Conservation (phyloP, 108 stramenopile genomes). For the Nitzschia palea region DNA sequence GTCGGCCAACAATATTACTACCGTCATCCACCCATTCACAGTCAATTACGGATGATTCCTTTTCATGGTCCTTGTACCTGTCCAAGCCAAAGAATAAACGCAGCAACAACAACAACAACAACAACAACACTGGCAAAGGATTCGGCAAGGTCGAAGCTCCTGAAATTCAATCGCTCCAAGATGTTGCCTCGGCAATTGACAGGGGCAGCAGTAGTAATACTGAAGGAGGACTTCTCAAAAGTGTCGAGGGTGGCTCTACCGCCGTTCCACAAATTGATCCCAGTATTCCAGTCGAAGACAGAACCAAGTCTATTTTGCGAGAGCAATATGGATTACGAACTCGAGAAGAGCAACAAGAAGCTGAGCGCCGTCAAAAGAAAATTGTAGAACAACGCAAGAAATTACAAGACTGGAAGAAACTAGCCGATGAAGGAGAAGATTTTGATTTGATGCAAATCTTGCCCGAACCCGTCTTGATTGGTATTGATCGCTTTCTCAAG, state of each 20-base stretch:
- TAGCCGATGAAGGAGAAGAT: slow-evolving; percentile 54
- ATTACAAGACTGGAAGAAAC: slow-evolving; percentile 50
- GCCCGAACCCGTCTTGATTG: slow-evolving; percentile 58
- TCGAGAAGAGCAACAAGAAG: slow-evolving; percentile 71
- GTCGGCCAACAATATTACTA: too few species aligned
- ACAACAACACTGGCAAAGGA: not conserved
- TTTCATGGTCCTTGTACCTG: not conserved
- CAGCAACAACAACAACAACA: not conserved
- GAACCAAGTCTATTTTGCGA: slow-evolving; percentile 56
- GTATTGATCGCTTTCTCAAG: slow-evolving; percentile 77
- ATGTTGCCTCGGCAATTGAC: slow-evolving; percentile 1
- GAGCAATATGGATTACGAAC: slow-evolving; percentile 72
- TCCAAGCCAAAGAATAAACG: not conserved
- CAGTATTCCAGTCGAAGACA: slow-evolving; percentile 51
- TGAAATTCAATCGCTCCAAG: not conserved
- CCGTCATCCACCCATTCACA: too few species aligned
- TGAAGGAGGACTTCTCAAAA: slow-evolving; percentile 17
- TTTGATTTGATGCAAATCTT: slow-evolving; percentile 67
- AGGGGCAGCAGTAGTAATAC: not conserved
- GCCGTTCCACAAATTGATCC: slow-evolving; percentile 31
- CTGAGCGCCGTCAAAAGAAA: slow-evolving; percentile 21
- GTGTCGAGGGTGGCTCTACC: slow-evolving; percentile 43
- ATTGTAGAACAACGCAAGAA: slow-evolving; percentile 46
- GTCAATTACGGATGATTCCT: too few species aligned
- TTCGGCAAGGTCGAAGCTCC: slow-evolving; percentile 5